phyloP scores from a whole-genome alignment of 1,139 yeast genomes.

The Geotrichum macrosporum region DNA sequence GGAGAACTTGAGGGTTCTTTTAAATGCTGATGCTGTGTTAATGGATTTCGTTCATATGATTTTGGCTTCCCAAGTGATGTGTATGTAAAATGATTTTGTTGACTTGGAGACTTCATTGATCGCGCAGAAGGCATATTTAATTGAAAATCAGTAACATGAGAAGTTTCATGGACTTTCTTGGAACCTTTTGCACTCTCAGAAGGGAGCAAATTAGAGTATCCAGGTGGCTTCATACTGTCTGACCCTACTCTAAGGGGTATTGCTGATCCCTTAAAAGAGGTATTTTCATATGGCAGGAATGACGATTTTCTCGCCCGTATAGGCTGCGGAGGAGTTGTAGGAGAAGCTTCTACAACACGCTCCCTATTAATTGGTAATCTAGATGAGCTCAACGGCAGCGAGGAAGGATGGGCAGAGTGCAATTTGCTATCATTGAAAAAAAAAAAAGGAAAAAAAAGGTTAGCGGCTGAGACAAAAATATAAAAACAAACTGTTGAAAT shows the following conservation, averaged over 20 bases:
- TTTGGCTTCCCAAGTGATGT: too few species aligned
- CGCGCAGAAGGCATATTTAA: too few species aligned
- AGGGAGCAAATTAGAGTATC: background rate
- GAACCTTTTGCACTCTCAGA: too few species aligned
- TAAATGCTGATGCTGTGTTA: too few species aligned
- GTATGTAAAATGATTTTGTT: too few species aligned
- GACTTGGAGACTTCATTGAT: too few species aligned
- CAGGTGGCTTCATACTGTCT: background rate
- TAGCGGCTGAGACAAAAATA: background rate
- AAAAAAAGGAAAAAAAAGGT: background rate
- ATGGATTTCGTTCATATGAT: too few species aligned
- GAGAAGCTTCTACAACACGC: background rate
- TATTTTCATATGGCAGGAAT: background rate
- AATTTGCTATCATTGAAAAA: background rate
- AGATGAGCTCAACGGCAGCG: constrained; percentile 1
- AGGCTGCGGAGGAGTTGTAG: background rate
- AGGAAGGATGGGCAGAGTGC: constrained; percentile 4
- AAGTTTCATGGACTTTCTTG: too few species aligned
- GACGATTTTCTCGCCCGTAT: background rate
- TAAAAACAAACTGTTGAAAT: too few species aligned
- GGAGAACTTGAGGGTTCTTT: too few species aligned
- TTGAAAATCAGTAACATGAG: too few species aligned
- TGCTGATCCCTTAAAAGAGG: background rate
- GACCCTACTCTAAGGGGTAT: background rate
- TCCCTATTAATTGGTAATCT: background rate